Evolutionary conservation across 169 alveolate species (phyloP), one percentile per base, ranked within the genome.

Genomic region (Plasmodium knowlesi): DNA sequence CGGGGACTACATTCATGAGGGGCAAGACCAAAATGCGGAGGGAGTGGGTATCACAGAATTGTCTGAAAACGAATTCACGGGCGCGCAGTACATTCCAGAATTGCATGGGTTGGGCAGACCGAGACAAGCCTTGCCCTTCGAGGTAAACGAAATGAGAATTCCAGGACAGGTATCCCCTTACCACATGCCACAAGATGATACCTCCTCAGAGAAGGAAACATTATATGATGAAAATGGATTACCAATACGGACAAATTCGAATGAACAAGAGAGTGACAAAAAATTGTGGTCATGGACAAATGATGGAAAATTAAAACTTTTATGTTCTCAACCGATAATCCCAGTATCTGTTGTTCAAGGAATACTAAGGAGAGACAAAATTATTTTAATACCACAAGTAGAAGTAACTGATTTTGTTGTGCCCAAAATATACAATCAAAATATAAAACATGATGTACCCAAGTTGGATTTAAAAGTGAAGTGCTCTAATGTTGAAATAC

Each of bases 281-380:
- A 98, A 93, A 97, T 98, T 95, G 73, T 96, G 97, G 97, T 81
- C 95, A n/a, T 96, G 97, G 97, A 94, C 97, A 0, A 54, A 92
- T 50, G 96, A 95, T 12, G 97, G 97, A 14, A 95, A 94, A 89
- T 94, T 96, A 86, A 93, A 95, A 74, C 54, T 96, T 82, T 74
- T 79, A 37, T 96, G 97, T 70, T 94, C 93, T 67, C 97, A 96
- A 72, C 98, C 98, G 32, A 79, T 97, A 78, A 96, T 97, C 39
- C 97, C 98, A 67, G 98, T 97, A 70, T 97, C 98, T 2, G 97
- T 97, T 39, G 97, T 97, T n/a, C 98, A 97, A 83, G 98, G 96
- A 85, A 95, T 97, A 16, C 96, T 96, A 83, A 92, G 98, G 57
- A 96, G 98, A 89, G 98, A 97, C 83, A 96, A 96, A 83, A 96